Evolutionary conservation across 768 basidiomycete genomes (phyloP).

Genomic region (Termitomyces sp.): DNA sequence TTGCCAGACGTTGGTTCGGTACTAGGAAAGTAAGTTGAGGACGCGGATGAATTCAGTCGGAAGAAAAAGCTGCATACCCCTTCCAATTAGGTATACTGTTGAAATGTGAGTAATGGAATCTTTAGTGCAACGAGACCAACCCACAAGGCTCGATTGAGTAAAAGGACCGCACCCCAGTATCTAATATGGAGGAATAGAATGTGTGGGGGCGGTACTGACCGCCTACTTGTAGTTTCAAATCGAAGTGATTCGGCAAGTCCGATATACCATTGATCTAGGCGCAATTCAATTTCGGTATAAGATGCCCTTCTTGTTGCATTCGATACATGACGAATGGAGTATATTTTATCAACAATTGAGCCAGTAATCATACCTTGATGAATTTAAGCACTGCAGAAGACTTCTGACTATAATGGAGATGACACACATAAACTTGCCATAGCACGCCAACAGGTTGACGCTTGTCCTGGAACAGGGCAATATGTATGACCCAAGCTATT

Average conservation of each 20-base stretch:
- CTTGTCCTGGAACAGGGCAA: conserved; percentile 37
- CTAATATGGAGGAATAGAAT: conserved; percentile 65
- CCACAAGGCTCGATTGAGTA: conserved; percentile 77
- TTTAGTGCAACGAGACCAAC: conserved; percentile 21
- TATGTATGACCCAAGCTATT: conserved; percentile 36
- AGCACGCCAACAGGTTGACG: conserved; percentile 51
- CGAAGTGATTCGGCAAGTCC: conserved; percentile 58
- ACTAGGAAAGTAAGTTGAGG: conserved; percentile 19
- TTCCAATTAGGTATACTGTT: conserved; percentile 69
- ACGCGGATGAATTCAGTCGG: neutral
- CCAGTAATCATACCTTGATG: conserved; percentile 58
- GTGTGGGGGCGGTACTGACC: conserved; percentile 53
- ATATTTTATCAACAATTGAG: conserved; percentile 59
- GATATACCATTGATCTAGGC: conserved; percentile 71
- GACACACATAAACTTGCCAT: conserved; percentile 52
- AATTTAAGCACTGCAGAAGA: neutral
- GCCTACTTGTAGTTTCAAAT: conserved; percentile 51
- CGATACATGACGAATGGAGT: conserved; percentile 55
- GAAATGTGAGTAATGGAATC: conserved; percentile 4
- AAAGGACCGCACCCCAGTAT: conserved; percentile 70
- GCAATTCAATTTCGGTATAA: conserved; percentile 52
- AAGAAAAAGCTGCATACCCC: conserved; percentile 34
- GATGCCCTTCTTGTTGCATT: conserved; percentile 40
- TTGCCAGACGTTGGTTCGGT: conserved; percentile 38
- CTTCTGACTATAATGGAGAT: neutral